phyloP scores from a whole-genome alignment of 768 basidiomycete species.

The Cubamyces lactineus region DNA sequence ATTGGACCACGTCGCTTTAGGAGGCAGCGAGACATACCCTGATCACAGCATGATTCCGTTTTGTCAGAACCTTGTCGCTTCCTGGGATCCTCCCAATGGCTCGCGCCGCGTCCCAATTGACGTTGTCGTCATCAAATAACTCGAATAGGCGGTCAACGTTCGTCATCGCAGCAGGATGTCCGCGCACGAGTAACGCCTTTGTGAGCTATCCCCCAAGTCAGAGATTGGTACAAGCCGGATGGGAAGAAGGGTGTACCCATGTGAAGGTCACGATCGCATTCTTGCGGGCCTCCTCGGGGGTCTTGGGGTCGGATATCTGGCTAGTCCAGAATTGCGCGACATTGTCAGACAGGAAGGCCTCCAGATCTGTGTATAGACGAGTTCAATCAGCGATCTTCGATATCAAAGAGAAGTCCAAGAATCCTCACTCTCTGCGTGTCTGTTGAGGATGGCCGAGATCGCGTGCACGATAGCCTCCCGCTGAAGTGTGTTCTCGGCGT shows the following conservation, averaged over 20 bases:
- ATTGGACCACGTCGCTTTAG: background rate
- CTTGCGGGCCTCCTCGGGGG: slow-evolving; percentile 44
- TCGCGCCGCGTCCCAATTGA: slow-evolving; percentile 77
- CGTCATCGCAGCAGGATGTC: slow-evolving; percentile 57
- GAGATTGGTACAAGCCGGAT: background rate
- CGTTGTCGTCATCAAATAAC: slow-evolving; percentile 63
- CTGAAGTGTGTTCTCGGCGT: slow-evolving; percentile 53
- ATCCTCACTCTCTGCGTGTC: slow-evolving; percentile 65
- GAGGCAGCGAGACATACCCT: slow-evolving; percentile 51
- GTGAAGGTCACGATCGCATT: slow-evolving; percentile 63
- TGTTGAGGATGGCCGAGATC: slow-evolving; percentile 76
- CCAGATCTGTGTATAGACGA: slow-evolving; percentile 43
- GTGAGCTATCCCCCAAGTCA: slow-evolving; percentile 53
- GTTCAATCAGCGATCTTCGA: slow-evolving; percentile 1
- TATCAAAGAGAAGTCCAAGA: background rate
- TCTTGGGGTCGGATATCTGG: slow-evolving; percentile 44
- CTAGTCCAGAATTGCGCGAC: slow-evolving; percentile 52
- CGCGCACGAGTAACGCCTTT: slow-evolving; percentile 78
- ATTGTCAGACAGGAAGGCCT: slow-evolving; percentile 46
- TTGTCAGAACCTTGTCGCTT: slow-evolving; percentile 68
- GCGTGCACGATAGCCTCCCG: slow-evolving; percentile 57
- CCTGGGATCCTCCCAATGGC: slow-evolving; percentile 70
- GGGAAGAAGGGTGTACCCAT: slow-evolving; percentile 55
- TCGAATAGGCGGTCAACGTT: slow-evolving; percentile 70
- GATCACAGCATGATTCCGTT: slow-evolving; percentile 75